Percentiles rank a stretch among this genome's conserved stretches.
Evolutionary conservation across 306 rosid genomes (phyloP).

Genomic region (Adenanthera pavonina): DNA sequence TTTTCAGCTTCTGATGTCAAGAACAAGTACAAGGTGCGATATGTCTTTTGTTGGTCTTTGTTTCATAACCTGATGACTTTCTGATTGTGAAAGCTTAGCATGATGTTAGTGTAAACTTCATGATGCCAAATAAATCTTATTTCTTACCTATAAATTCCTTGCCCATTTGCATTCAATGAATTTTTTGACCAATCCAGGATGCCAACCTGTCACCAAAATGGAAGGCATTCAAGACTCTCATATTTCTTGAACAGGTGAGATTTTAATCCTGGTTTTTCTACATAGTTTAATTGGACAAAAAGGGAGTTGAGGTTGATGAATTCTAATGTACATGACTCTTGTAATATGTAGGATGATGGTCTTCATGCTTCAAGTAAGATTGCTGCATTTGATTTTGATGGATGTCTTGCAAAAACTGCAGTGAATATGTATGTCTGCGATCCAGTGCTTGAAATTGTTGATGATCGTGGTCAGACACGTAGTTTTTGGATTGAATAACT

Average conservation of each 20-base stretch:
- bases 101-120: constrained; percentile 13
- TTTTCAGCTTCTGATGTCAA: constrained; percentile 62
- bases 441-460: constrained; percentile 27
- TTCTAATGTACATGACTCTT: constrained; percentile 10
- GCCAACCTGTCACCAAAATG: constrained; percentile 80
- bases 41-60: constrained; percentile 14
- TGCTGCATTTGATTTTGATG: constrained; percentile 99
- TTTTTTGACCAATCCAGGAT: constrained; percentile 61
- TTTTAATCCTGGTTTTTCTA: neutral
- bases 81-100: constrained; percentile 19
- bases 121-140: neutral
- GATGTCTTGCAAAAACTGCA: constrained; percentile 81
- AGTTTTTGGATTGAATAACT: constrained; percentile 23
- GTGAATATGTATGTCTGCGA: constrained; percentile 56
- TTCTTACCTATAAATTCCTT: neutral
- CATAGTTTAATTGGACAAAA: constrained; percentile 29
- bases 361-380: constrained; percentile 80
- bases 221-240: constrained; percentile 87
- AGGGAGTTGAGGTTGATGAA: neutral
- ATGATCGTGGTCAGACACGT: constrained; percentile 17
- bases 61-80: constrained; percentile 26
- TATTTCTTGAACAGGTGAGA: constrained; percentile 88
- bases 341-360: constrained; percentile 73
- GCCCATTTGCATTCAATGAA: constrained; percentile 14
- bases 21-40: constrained; percentile 66